Percentiles rank a stretch among this genome's conserved stretches.
phyloP scores from a whole-genome alignment of 2,329 filamentous ascomycete species.

The Apiospora kogelbergensis region DNA sequence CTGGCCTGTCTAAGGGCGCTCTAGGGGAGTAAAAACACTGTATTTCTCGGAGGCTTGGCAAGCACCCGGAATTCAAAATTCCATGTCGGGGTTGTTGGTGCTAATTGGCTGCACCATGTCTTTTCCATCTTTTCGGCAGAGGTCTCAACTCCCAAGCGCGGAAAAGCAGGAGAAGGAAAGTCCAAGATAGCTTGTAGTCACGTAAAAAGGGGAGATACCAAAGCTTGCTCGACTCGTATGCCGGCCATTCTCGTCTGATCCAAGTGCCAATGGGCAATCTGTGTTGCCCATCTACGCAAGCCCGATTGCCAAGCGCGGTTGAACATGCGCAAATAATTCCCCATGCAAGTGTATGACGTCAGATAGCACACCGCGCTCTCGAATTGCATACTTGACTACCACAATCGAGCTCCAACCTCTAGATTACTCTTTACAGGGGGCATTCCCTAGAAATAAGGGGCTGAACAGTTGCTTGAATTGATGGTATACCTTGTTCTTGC shows the following conservation, averaged over 20 bases:
- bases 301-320: not conserved
- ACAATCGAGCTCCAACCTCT: too few species aligned
- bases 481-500: too few species aligned
- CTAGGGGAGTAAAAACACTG: not conserved
- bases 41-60: not conserved
- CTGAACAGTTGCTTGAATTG: too few species aligned
- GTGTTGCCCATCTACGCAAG: not conserved
- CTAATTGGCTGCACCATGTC: not conserved
- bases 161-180: too few species aligned
- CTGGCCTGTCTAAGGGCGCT: not conserved
- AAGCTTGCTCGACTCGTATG: not conserved
- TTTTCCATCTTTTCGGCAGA: not conserved
- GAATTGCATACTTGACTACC: too few species aligned
- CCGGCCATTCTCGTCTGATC: not conserved
- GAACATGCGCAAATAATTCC: not conserved
- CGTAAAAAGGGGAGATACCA: too few species aligned
- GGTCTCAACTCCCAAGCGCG: too few species aligned
- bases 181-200: too few species aligned
- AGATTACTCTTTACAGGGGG: too few species aligned
- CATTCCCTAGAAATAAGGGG: too few species aligned
- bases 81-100: not conserved
- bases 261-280: not conserved
- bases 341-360: not conserved
- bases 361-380: not conserved
- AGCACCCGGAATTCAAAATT: not conserved